phyloP scores from a whole-genome alignment of 2,329 filamentous ascomycete species.

The Fusarium annulatum region DNA sequence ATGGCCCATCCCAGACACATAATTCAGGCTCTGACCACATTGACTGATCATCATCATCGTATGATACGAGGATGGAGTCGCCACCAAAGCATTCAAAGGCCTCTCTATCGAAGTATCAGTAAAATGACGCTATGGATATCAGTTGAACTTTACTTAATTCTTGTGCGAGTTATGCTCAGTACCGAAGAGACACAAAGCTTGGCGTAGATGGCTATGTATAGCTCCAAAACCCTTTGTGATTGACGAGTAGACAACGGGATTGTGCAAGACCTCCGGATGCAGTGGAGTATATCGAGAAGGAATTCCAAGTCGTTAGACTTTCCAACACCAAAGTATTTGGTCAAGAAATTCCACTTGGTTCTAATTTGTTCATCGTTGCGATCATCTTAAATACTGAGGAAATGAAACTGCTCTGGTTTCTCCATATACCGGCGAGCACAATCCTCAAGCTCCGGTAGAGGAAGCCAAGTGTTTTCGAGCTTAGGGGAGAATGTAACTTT shows the following conservation, averaged over 20 bases:
- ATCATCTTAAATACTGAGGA: neutral
- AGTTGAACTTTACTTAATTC: neutral
- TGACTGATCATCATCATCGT: neutral
- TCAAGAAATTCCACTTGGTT: slow-evolving; percentile 14
- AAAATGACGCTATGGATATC: accelerated
- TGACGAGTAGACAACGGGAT: neutral
- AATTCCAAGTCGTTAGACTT: slow-evolving; percentile 10
- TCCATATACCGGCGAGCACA: slow-evolving; percentile 20
- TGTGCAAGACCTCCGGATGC: neutral
- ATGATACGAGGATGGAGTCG: neutral
- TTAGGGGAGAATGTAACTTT: neutral
- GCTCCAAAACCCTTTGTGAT: neutral
- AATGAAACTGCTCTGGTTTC: slow-evolving; percentile 5
- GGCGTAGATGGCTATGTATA: slow-evolving; percentile 29
- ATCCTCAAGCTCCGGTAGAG: neutral
- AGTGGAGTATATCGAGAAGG: slow-evolving; percentile 18
- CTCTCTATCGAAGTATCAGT: neutral
- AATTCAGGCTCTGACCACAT: neutral
- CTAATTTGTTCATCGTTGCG: neutral
- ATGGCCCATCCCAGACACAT: slow-evolving; percentile 28
- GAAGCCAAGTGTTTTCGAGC: slow-evolving; percentile 23
- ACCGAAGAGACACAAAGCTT: neutral
- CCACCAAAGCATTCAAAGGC: neutral
- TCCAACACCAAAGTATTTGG: slow-evolving; percentile 6
- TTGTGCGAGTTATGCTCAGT: neutral